Evolutionary conservation across 1,139 yeast species (phyloP).

Genomic region (Waltiozyma sp.): DNA sequence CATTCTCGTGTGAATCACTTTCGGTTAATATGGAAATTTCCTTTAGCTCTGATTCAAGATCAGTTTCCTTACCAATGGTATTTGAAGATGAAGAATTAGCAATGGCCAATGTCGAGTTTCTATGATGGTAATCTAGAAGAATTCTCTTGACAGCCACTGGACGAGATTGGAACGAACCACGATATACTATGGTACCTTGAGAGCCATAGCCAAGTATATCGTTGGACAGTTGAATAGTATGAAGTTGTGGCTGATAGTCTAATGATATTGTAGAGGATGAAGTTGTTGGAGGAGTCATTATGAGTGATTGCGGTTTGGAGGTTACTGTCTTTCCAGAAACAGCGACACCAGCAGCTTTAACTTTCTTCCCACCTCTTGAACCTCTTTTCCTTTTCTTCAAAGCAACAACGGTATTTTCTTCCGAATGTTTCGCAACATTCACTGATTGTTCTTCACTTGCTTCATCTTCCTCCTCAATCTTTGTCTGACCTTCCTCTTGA

Average conservation of each 20-base stretch:
- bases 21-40: constrained; percentile 83
- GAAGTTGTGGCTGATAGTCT: background rate
- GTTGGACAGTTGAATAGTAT: constrained; percentile 55
- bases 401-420: constrained; percentile 5
- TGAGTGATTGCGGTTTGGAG: background rate
- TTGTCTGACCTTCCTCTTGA: background rate
- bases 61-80: background rate
- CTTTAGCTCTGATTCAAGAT: background rate
- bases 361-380: constrained; percentile 67
- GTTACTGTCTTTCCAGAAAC: too few species aligned
- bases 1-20: constrained; percentile 95
- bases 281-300: background rate
- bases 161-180: constrained; percentile 81
- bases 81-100: background rate
- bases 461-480: background rate
- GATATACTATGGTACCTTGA: constrained; percentile 89
- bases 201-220: constrained; percentile 87
- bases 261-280: background rate
- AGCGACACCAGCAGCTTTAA: constrained; percentile 19
- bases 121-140: constrained; percentile 68
- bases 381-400: constrained; percentile 68
- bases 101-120: background rate
- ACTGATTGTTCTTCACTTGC: background rate
- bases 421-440: background rate
- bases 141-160: constrained; percentile 95